These are phyloP conservation scores for Wolfiporia cocos DNA, from an alignment of 1,284 basidiomycete species.

Conservation along the genomic window DNA sequence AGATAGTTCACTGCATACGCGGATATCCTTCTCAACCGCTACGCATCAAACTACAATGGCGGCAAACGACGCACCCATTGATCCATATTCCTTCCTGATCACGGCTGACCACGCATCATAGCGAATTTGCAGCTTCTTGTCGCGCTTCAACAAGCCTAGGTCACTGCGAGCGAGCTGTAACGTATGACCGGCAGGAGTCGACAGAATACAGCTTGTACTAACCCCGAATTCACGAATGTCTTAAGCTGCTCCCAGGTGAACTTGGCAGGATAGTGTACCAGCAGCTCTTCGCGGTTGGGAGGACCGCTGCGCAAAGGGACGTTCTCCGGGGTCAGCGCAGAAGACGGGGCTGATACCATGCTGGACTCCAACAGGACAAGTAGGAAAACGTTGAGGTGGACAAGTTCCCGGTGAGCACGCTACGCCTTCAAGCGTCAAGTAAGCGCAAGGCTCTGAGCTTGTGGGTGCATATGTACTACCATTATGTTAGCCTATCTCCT, in stretches of 20 bases:
- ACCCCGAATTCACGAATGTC: conserved; percentile 75
- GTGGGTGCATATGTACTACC: too few species aligned
- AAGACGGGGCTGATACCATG: too few species aligned
- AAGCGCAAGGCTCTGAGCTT: too few species aligned
- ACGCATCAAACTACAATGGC: neutral
- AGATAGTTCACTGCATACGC: conserved; percentile 55
- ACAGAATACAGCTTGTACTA: conserved; percentile 2
- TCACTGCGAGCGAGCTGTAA: conserved; percentile 42
- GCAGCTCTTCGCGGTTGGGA: conserved; percentile 61
- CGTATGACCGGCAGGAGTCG: neutral
- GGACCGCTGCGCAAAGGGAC: conserved; percentile 47
- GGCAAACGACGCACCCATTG: conserved; percentile 42
- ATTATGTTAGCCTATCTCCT: too few species aligned
- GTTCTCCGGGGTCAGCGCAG: conserved; percentile 11
- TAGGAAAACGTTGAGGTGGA: too few species aligned
- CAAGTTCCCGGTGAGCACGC: too few species aligned
- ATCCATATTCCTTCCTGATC: conserved; percentile 55
- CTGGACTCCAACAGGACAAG: too few species aligned
- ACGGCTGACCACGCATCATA: conserved; percentile 57
- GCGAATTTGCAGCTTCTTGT: conserved; percentile 56
- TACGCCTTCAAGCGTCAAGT: too few species aligned
- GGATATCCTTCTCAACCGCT: neutral
- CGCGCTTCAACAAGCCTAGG: conserved; percentile 71
- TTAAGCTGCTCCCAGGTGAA: conserved; percentile 74
- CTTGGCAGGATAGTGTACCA: conserved; percentile 60